Evolutionary conservation across 192 early-diverging fungal species (phyloP).

Genomic region (Podila minutissima): DNA sequence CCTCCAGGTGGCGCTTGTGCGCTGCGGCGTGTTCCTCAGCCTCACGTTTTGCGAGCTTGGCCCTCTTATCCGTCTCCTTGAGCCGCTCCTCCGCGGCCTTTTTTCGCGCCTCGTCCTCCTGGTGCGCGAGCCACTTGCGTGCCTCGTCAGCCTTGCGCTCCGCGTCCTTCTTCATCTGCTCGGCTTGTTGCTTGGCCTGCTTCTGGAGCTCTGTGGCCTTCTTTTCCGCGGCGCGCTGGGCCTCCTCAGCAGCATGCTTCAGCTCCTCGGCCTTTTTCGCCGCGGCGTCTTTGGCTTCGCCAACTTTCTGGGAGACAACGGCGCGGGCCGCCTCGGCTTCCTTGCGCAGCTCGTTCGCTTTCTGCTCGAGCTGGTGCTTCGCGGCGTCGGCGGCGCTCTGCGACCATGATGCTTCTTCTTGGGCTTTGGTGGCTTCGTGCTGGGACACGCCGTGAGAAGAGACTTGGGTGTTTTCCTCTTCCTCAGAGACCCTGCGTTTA

Average conservation of each 20-base stretch:
- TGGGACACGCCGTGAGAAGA: no score
- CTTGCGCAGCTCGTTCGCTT: not conserved
- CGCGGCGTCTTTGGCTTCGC: not conserved
- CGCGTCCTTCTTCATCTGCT: slow-evolving; percentile 6
- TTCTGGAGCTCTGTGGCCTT: not conserved
- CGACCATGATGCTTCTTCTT: no score
- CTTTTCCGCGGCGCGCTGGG: not conserved
- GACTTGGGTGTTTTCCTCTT: not conserved
- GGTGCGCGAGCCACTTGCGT: no score
- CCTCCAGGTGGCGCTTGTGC: no score
- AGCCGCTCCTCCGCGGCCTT: not conserved
- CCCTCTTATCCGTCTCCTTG: not conserved
- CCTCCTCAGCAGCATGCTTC: not conserved
- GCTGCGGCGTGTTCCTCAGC: no score
- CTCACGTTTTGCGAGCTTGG: no score
- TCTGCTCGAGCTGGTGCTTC: not conserved
- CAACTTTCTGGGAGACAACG: not conserved
- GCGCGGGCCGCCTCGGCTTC: not conserved
- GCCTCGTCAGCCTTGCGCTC: not conserved
- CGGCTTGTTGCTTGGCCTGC: no score
- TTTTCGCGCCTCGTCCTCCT: no score
- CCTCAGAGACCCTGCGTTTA: not conserved
- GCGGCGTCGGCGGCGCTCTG: not conserved
- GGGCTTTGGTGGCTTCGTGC: not conserved
- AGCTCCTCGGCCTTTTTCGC: not conserved